Evolutionary conservation across 352 stramenopile species (phyloP).

Genomic region (Halophytophthora batemanensis): DNA sequence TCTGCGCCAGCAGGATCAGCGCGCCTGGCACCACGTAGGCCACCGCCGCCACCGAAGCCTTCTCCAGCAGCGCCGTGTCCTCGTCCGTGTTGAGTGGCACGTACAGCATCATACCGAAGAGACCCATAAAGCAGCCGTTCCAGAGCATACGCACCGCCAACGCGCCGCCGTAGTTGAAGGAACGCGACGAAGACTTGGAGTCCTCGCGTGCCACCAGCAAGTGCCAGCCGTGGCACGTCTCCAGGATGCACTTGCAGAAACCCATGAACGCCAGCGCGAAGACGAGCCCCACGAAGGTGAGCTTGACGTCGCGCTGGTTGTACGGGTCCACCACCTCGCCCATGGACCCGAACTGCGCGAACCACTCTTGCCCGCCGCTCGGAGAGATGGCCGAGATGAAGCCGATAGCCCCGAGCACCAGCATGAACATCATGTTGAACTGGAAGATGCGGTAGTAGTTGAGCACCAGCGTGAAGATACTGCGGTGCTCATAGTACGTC

Average conservation of each 20-base stretch:
- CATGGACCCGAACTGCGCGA: constrained; percentile 49
- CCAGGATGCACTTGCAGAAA: constrained; percentile 60
- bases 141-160: constrained; percentile 51
- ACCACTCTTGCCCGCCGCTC: constrained; percentile 45
- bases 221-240: constrained; percentile 66
- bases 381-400: constrained; percentile 60
- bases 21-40: constrained; percentile 49
- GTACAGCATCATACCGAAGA: constrained; percentile 67
- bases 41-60: constrained; percentile 39
- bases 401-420: constrained; percentile 46
- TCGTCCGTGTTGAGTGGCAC: constrained; percentile 43
- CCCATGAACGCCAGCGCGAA: constrained; percentile 46
- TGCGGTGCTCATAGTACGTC: constrained; percentile 79
- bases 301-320: constrained; percentile 46
- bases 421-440: constrained; percentile 78
- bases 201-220: constrained; percentile 45
- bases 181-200: constrained; percentile 47
- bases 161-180: constrained; percentile 55
- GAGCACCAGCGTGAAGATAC: constrained; percentile 61
- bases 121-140: constrained; percentile 52
- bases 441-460: constrained; percentile 86
- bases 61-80: constrained; percentile 41
- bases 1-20: constrained; percentile 48
- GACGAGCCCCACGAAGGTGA: constrained; percentile 45
- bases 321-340: constrained; percentile 55